Evolutionary conservation across 148 eudicot species (phyloP), one percentile per base, ranked within the genome.

Genomic region (Chenopodium quinoa): DNA sequence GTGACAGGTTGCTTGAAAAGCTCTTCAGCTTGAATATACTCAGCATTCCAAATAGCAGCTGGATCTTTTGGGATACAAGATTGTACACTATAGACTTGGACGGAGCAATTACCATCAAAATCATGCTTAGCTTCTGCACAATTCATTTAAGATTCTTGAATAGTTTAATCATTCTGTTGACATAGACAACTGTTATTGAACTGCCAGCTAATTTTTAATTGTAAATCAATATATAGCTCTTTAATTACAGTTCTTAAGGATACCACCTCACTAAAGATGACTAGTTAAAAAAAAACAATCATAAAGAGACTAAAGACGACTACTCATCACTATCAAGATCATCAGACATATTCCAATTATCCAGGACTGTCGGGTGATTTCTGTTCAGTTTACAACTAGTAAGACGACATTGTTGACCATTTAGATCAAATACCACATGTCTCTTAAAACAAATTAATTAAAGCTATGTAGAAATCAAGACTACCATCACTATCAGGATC

Each of bases 21-120:
- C 85, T 91, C 97, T 86, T 92, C 97, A 73, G 99, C 93, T 83
- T 97, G 99, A 83, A 94, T 88, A 89, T 86, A 97, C 80, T 97
- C 99, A 56, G 93, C 89, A 91, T 97, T 97, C 97, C 98, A 94
- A 47, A 97, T 89, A 73, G 91, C 81, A 31, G 92, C 98, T 77
- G 95, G 89, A 89, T 97, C 99, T 87, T 91, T 91, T 13, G 99
- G 99, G 75, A 97, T 88, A 85, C 91, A 90, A 69, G 94, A 86
- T 84, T 97, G 99, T 68, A 97, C 97, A 87, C 99, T 97, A 80
- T 97, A 97, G 22, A 94, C 91, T 86, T 97, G 97, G 84, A 94
- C 87, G 34, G 99, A 97, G 86, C 91, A 97, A 80, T 84, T 85
- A 20, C 89, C 99, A 86, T 86, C 91, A 89, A 92, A 97, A 82